phyloP scores from a whole-genome alignment of 345 rosid genomes.

The Adansonia digitata region DNA sequence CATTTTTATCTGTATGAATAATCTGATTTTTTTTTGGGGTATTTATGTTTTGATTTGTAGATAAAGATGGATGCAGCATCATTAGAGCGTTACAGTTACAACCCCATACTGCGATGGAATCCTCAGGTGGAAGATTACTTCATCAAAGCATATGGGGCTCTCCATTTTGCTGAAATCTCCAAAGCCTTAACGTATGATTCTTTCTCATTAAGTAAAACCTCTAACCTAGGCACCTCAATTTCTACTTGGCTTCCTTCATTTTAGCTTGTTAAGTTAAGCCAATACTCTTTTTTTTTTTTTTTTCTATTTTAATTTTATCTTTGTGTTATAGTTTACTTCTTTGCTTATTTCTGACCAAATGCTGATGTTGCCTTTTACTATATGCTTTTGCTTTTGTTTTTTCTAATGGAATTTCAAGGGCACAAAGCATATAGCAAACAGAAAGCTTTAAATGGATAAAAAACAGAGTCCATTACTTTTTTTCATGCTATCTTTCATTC shows the following conservation, averaged over 20 bases:
- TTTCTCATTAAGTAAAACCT: neutral
- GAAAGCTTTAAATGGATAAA: neutral
- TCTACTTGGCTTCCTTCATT: neutral
- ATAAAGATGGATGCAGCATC: constrained; percentile 45
- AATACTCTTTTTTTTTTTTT: neutral
- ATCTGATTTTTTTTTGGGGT: neutral
- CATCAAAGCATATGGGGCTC: constrained; percentile 67
- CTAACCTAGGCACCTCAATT: neutral
- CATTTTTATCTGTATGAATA: neutral
- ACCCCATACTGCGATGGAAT: constrained; percentile 71
- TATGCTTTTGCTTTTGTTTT: neutral
- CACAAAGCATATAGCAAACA: neutral
- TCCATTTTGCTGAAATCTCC: constrained; percentile 73
- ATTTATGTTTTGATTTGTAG: neutral
- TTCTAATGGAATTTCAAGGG: neutral
- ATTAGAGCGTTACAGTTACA: constrained; percentile 74
- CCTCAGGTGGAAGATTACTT: constrained; percentile 81
- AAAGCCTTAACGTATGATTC: constrained; percentile 58
- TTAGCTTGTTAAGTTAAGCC: neutral
- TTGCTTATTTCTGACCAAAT: neutral
- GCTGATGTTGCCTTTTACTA: neutral
- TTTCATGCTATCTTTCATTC: neutral
- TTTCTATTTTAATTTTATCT: neutral
- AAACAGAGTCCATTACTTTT: neutral
- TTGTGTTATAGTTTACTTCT: neutral